Evolutionary conservation across 1,284 basidiomycete species (phyloP), one percentile per base, ranked within the genome.

Genomic region (Fomitopsis palustris): DNA sequence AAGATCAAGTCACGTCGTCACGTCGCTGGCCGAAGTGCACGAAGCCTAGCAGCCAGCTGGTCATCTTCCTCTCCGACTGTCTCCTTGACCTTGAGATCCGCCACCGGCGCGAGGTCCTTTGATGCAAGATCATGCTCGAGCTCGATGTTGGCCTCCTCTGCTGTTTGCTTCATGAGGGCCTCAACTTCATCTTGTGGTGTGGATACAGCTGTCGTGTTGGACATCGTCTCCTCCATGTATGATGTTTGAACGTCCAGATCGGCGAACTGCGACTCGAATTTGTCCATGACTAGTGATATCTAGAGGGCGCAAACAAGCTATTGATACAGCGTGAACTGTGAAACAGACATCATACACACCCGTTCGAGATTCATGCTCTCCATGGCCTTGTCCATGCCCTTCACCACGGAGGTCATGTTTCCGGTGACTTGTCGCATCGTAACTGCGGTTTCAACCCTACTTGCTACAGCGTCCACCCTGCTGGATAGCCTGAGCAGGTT

Each of bases 221-320:
- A 89, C 88, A 99, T 98, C 27, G 95, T 90, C 60, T 95, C 93
- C 72, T 99, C 97, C 95, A 99, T 97, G 77, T 96, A 96, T 3
- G 90, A 92, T 3, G 97, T 97, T 75, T 99, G 97, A 4, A 98
- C 97, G 71, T 99, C 97, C 41, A 99, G 84, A 75, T 99, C 97
- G 60, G 93, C 83, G 77, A 99, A 98, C 70, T 99, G 96, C 3
- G 87, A 72, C 75, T 99, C 97, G 74, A 99, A 99, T 78, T 96
- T 98, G 78, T 99, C 97, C 97, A 99, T 99, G 17, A 99, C 95
- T 62, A 94, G 76, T 12, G 97, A 96, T 74, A 99, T 99, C 96
- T 98, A 66, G 21, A 47, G 6, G 39, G 59, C 63, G 45, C 47
- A 58, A 41, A 37, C 19, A 49, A 31, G 25, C 6, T 6, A 9